phyloP scores from a whole-genome alignment of 2,329 filamentous ascomycete species.

The Pseudogymnoascus sp. region DNA sequence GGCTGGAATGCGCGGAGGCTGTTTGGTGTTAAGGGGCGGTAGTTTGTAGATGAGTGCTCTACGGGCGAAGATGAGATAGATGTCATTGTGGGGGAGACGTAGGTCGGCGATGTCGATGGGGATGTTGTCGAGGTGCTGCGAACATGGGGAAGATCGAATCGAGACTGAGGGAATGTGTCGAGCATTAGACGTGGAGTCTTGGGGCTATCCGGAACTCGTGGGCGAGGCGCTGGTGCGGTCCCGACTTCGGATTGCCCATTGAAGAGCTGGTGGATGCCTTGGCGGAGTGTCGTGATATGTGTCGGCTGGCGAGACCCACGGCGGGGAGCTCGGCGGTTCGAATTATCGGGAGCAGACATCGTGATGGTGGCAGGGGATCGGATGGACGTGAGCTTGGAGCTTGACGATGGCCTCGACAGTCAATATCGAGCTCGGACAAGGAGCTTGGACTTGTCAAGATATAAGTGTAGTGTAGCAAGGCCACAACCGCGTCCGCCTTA shows the following conservation, averaged over 20 bases:
- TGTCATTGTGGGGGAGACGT: neutral
- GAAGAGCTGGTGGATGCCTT: conserved; percentile 23
- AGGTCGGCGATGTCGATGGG: conserved; percentile 15
- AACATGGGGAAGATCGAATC: conserved; percentile 37
- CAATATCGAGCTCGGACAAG: neutral
- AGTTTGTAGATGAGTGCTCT: conserved; percentile 13
- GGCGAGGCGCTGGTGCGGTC: neutral
- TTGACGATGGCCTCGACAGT: neutral
- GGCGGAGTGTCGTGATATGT: neutral
- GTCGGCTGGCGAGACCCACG: neutral
- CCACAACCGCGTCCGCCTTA: neutral
- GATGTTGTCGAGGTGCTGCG: conserved; percentile 33
- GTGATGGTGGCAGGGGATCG: neutral
- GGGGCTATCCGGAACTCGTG: conserved; percentile 34
- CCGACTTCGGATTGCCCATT: conserved; percentile 23
- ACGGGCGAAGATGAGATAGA: neutral
- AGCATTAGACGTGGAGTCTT: conserved; percentile 41
- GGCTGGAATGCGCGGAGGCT: conserved; percentile 10
- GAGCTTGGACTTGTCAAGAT: conserved; percentile 1
- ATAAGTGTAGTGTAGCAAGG: neutral
- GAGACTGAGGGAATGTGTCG: conserved; percentile 35
- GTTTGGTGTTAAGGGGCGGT: conserved; percentile 16
- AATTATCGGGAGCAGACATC: neutral
- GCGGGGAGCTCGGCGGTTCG: neutral
- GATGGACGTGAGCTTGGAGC: neutral